Evolutionary conservation across 1,139 yeast genomes (phyloP).

Genomic region (Pneumocystis carinii): DNA sequence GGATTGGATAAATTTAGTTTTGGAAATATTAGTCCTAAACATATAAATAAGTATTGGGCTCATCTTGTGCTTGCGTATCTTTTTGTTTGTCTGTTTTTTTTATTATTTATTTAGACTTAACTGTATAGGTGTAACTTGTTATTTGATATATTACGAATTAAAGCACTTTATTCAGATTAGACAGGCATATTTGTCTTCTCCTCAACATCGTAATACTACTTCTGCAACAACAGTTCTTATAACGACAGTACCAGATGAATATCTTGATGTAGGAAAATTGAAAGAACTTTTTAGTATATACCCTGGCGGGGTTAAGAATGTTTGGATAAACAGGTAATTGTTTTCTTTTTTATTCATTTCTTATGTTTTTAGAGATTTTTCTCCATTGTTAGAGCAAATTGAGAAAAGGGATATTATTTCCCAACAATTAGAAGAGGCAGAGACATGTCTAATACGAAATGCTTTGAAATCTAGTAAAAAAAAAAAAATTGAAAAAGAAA

Average conservation of each 20-base stretch:
- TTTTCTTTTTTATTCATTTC: constrained; percentile 17
- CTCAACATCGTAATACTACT: constrained; percentile 50
- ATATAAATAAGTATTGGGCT: constrained; percentile 58
- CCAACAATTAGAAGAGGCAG: constrained; percentile 52
- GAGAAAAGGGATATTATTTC: constrained; percentile 50
- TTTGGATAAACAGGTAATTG: constrained; percentile 61
- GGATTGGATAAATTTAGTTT: constrained; percentile 73
- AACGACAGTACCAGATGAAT: constrained; percentile 61
- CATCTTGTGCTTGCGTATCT: constrained; percentile 73
- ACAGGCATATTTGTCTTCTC: constrained; percentile 68
- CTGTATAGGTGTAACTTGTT: constrained; percentile 36
- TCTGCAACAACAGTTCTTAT: constrained; percentile 69
- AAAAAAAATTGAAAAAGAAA: constrained; percentile 28
- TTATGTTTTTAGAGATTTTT: neutral
- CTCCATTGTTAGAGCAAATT: constrained; percentile 41
- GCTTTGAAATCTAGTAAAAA: constrained; percentile 50
- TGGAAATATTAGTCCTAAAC: constrained; percentile 50
- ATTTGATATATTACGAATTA: constrained; percentile 66
- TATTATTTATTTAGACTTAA: neutral
- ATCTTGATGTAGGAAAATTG: constrained; percentile 45
- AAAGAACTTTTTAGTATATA: constrained; percentile 38
- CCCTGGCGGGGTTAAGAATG: constrained; percentile 43
- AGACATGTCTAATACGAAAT: constrained; percentile 40
- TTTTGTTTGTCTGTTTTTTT: constrained; percentile 34
- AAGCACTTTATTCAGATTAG: constrained; percentile 65